These are phyloP conservation scores for Russula sp. DNA, from an alignment of 768 basidiomycete genomes.

Conservation along the genomic window DNA sequence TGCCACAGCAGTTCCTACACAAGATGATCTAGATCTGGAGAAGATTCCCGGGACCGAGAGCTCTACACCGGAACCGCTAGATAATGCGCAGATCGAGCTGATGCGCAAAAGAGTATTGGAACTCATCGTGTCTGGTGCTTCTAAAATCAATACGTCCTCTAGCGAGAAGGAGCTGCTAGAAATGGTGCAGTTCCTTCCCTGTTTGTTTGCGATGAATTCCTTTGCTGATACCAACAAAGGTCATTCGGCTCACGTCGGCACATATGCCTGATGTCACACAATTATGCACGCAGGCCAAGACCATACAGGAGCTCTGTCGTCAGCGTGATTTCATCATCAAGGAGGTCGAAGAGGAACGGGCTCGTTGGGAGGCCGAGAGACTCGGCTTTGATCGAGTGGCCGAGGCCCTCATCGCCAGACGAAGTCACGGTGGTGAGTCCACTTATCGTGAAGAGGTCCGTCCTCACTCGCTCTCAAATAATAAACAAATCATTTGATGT, in stretches of 20 bases:
- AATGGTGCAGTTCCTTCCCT: conserved; percentile 41
- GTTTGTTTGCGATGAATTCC: conserved; percentile 3
- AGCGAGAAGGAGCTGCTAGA: conserved; percentile 46
- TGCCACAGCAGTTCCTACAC: conserved; percentile 24
- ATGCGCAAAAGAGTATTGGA: conserved; percentile 44
- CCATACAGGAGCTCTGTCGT: conserved; percentile 45
- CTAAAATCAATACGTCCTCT: conserved; percentile 24
- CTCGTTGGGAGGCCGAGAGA: conserved; percentile 54
- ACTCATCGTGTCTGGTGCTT: conserved; percentile 32
- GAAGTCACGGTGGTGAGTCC: conserved; percentile 35
- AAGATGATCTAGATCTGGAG: conserved; percentile 23
- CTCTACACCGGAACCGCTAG: conserved; percentile 34
- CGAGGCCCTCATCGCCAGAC: conserved; percentile 51
- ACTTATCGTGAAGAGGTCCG: conserved; percentile 40
- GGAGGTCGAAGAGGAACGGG: conserved; percentile 50
- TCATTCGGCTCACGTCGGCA: conserved; percentile 39
- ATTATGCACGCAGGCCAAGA: conserved; percentile 53
- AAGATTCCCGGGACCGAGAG: conserved; percentile 21
- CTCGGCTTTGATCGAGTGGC: conserved; percentile 59
- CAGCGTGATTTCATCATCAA: conserved; percentile 53
- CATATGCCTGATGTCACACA: conserved; percentile 34
- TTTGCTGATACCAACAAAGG: conserved; percentile 28
- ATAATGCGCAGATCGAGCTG: conserved; percentile 38
- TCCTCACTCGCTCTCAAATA: not conserved
- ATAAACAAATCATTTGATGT: conserved; percentile 9